Evolutionary conservation across 495 filamentous ascomycete species (phyloP), one percentile per base, ranked within the genome.

Genomic region (Penicillium turbatum): DNA sequence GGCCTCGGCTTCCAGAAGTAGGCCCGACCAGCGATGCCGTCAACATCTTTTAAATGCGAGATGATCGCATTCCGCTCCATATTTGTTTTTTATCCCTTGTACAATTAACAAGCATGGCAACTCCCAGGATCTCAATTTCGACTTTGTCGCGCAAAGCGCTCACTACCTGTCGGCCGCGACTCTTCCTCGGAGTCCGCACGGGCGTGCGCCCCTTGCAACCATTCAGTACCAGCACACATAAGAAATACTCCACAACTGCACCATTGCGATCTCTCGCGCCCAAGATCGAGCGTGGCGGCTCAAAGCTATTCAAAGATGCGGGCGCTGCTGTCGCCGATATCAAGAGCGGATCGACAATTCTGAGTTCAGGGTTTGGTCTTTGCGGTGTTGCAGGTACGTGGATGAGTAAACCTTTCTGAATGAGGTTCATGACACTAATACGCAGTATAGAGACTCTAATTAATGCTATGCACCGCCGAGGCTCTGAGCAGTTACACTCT

Each of bases 281-380:
- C 3, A 68, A 61, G 43, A 59, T 74, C 37, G 67, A 74, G n/a
- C 67, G 72, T 15, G 61, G 65, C 3, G 63, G 56, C 5, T 77
- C 74, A 3, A 93, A 93, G 68, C 68, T 92, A 21, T 83, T 84
- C 64, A 82, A 86, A 38, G 88, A 86, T 47, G 88, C 87, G 10
- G 77, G 86, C 32, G 81, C 82, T 40, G 89, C 87, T 1, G 79
- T 93, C 38, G 79, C 82, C 52, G 86, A 92, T 66, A 81, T 95
- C 70, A 79, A 85, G 69, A 79, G 87, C 48, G 79, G 86, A 57
- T 78, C 77, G 51, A 91, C 86, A 0, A 76, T 95, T 27, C 74
- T 95, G 32, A 88, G 87, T 64, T 88, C 89, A 12, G 90, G 90
- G 13, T 95, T 93, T 66, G 90, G 90, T 19, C 86, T 95, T 56